These are phyloP conservation scores for Basipetospora chlamydospora DNA, from an alignment of 2,329 filamentous ascomycete genomes.

Conservation along the genomic window DNA sequence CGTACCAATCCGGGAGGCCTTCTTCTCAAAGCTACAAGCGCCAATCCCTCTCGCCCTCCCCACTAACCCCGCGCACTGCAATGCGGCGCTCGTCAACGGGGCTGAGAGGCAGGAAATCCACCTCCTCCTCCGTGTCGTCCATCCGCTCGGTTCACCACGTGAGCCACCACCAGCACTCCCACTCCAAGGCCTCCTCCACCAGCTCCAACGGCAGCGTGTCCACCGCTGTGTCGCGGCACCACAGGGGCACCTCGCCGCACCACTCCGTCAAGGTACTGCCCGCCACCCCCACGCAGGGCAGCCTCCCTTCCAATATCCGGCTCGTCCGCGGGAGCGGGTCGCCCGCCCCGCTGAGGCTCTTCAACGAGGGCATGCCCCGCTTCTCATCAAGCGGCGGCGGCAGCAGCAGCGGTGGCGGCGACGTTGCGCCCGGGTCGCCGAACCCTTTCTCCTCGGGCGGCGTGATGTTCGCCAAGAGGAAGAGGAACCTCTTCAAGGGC, in stretches of 20 bases:
- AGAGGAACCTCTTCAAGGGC: constrained; percentile 70
- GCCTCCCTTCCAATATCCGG: constrained; percentile 76
- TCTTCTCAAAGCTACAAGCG: constrained; percentile 38
- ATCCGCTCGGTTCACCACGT: constrained; percentile 87
- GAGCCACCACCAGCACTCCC: constrained; percentile 70
- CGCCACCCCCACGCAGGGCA: constrained; percentile 60
- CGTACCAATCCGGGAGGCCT: too few relatives aligned
- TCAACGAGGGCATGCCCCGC: constrained; percentile 43
- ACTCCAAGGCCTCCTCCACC: constrained; percentile 88
- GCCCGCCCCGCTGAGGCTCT: constrained; percentile 33
- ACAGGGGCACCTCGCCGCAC: constrained; percentile 61
- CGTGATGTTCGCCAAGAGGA: constrained; percentile 67
- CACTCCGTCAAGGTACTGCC: constrained; percentile 91
- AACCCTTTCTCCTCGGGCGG: constrained; percentile 43
- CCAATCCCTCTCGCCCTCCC: constrained; percentile 73
- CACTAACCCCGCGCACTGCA: constrained; percentile 75
- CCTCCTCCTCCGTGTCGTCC: constrained; percentile 85
- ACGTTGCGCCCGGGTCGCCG: constrained; percentile 34
- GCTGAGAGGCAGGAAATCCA: constrained; percentile 83
- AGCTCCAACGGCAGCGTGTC: constrained; percentile 67
- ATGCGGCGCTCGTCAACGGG: constrained; percentile 73
- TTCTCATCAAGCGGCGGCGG: too few relatives aligned
- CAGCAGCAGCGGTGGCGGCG: constrained; percentile 17
- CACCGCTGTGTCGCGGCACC: constrained; percentile 50
- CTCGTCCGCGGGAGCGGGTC: constrained; percentile 52